These are phyloP conservation scores for Pythium phragmiticola DNA, from an alignment of 352 stramenopile genomes.

Conservation along the genomic window DNA sequence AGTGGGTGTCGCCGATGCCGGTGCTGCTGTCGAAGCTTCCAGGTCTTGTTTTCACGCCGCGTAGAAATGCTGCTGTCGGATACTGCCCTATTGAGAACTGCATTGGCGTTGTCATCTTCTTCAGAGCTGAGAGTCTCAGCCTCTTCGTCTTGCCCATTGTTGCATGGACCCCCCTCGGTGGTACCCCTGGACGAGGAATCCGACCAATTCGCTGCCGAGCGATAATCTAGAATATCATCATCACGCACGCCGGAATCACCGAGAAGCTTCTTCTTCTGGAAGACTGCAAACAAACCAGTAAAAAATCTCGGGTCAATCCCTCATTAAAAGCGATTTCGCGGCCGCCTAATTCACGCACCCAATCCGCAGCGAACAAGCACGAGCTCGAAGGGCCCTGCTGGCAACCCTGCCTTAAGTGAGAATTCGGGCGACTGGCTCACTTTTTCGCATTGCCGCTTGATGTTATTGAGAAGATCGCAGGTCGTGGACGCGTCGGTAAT, in stretches of 20 bases:
- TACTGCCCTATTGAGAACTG: neutral
- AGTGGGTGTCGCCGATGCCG: neutral
- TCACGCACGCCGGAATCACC: neutral
- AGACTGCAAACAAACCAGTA: neutral
- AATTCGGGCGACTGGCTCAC: neutral
- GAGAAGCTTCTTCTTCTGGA: neutral
- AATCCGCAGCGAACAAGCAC: constrained; percentile 5
- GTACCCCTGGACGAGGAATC: neutral
- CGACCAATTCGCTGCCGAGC: neutral
- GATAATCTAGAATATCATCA: constrained; percentile 8
- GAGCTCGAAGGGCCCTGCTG: neutral
- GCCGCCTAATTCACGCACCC: neutral
- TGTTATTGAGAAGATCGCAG: neutral
- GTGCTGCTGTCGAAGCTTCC: neutral
- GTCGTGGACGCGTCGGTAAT: neutral
- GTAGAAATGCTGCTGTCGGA: neutral
- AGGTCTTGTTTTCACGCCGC: neutral
- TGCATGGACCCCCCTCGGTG: neutral
- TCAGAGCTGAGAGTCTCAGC: neutral
- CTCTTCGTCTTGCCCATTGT: neutral
- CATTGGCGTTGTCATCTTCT: neutral
- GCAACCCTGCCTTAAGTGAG: neutral
- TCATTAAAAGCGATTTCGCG: neutral
- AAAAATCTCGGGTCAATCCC: neutral
- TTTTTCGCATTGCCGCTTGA: neutral